A percentile compares a stretch with the other conserved stretches of the same genome.
phyloP scores from a whole-genome alignment of 345 rosid species.

The Brassica cretica region DNA sequence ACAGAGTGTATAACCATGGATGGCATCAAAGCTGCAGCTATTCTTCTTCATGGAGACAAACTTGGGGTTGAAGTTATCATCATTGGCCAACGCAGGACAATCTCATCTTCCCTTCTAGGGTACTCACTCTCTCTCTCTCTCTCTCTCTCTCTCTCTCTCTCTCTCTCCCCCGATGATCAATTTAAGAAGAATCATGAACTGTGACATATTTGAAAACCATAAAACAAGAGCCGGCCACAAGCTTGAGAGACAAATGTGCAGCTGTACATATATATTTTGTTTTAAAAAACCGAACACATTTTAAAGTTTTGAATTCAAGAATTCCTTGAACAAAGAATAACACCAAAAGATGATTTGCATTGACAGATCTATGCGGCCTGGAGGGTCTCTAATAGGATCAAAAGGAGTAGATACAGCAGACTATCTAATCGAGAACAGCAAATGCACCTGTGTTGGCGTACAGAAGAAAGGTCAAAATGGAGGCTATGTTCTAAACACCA shows the following conservation, averaged over 20 bases:
- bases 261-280: background rate
- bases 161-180: background rate
- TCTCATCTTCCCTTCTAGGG: conserved; percentile 72
- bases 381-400: conserved; percentile 51
- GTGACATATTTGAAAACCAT: background rate
- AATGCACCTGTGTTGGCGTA: conserved; percentile 80
- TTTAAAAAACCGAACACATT: background rate
- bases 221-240: background rate
- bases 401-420: conserved; percentile 70
- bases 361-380: conserved; percentile 48
- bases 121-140: conserved; percentile 13
- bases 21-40: conserved; percentile 53
- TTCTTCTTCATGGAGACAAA: conserved; percentile 51
- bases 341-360: background rate
- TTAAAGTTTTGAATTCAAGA: background rate
- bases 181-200: background rate
- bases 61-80: conserved; percentile 62
- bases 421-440: conserved; percentile 77
- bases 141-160: background rate
- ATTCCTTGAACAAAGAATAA: background rate
- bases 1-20: conserved; percentile 46
- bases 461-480: conserved; percentile 79
- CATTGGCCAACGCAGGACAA: conserved; percentile 68
- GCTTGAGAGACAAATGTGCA: background rate
- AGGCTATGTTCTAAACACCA: conserved; percentile 86